phyloP scores from a whole-genome alignment of 371 early-diverging fungal genomes.

The Chytridium lagenaria region DNA sequence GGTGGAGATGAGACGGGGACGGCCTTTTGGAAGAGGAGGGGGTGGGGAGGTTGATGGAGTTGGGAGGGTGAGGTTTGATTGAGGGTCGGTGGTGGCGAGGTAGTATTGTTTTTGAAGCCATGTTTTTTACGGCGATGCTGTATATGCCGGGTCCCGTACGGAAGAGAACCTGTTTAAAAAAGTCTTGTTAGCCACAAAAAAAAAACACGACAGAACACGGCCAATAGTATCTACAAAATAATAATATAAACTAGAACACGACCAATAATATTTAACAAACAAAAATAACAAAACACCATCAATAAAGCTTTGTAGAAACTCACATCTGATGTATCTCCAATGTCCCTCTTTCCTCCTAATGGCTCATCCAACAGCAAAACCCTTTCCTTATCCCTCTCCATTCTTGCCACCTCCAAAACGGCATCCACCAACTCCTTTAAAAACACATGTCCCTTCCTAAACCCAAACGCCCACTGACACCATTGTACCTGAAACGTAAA shows the following conservation, averaged over 20 bases:
- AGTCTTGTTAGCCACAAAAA: no score
- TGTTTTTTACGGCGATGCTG: background rate
- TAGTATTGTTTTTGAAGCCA: background rate
- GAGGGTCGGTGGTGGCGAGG: background rate
- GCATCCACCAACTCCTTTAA: background rate
- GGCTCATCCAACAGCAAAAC: background rate
- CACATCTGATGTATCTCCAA: no score
- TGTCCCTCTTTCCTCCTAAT: background rate
- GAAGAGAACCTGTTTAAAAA: background rate
- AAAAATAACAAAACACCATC: no score
- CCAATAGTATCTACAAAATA: no score
- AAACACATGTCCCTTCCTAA: background rate
- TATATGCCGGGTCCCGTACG: constrained; percentile 1
- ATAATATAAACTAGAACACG: no score
- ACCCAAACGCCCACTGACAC: constrained; percentile 7
- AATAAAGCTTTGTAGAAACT: no score
- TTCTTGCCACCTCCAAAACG: background rate
- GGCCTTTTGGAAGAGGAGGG: no score
- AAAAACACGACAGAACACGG: no score
- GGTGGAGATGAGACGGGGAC: no score
- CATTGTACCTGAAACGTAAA: background rate
- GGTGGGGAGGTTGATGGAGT: no score
- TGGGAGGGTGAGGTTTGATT: no score
- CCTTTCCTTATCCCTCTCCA: background rate
- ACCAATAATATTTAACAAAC: no score